Percentiles rank a stretch among this genome's conserved stretches.
Conservation (phyloP, 768 basidiomycete genomes). For the Auriscalpium vulgare region DNA sequence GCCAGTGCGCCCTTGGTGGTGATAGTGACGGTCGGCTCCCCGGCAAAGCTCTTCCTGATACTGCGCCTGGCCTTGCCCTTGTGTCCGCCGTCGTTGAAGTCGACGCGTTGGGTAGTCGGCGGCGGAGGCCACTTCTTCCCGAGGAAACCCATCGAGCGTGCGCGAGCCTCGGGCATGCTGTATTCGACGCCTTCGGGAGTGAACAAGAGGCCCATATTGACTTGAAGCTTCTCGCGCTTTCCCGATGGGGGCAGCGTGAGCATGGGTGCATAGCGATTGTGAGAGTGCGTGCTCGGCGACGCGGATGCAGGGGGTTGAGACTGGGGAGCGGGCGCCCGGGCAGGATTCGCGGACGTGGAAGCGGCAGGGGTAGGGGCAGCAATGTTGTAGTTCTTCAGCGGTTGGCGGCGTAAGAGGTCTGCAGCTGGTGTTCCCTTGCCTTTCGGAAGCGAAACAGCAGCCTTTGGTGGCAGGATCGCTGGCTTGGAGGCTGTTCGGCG, state of each 20-base stretch:
- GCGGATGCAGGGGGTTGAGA: conserved; percentile 19
- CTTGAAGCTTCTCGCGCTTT: conserved; percentile 64
- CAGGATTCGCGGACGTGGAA: conserved; percentile 21
- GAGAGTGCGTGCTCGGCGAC: conserved; percentile 10
- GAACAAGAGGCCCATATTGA: conserved; percentile 62
- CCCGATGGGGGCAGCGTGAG: conserved; percentile 60
- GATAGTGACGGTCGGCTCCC: conserved; percentile 86
- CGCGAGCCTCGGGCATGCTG: conserved; percentile 76
- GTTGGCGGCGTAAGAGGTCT: conserved; percentile 11
- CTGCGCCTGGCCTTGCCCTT: conserved; percentile 25
- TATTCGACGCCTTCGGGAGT: conserved; percentile 78
- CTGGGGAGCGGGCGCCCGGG: conserved; percentile 16
- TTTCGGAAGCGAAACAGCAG: conserved; percentile 8
- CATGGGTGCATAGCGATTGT: conserved; percentile 59
- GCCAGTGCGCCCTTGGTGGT: conserved; percentile 93
- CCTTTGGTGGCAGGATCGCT: not conserved
- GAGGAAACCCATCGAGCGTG: conserved; percentile 72
- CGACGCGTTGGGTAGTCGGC: conserved; percentile 27
- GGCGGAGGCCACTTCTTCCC: conserved; percentile 82
- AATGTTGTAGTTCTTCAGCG: conserved; percentile 10
- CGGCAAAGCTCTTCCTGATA: conserved; percentile 39
- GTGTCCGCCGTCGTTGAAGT: conserved; percentile 6
- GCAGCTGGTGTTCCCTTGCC: conserved; percentile 13
- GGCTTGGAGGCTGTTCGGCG: conserved; percentile 14
- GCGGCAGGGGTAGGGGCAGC: not conserved